phyloP scores from a whole-genome alignment of 2,329 filamentous ascomycete species.

The Pyricularia sp. region DNA sequence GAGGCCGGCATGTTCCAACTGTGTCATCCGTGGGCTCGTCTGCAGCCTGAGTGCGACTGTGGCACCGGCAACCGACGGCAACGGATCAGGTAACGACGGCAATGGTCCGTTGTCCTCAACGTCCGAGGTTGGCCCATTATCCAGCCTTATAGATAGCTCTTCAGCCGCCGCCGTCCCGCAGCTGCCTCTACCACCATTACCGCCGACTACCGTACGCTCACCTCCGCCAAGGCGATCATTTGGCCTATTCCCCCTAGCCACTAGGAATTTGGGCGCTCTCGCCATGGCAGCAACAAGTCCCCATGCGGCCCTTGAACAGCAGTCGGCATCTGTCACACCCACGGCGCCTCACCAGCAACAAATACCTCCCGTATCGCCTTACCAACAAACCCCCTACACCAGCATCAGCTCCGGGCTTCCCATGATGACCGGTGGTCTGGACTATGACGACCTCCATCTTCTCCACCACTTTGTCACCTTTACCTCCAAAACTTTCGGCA shows the following conservation, averaged over 20 bases:
- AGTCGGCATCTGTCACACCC: background rate
- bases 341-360: background rate
- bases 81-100: background rate
- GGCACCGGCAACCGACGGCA: background rate
- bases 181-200: background rate
- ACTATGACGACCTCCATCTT: constrained; percentile 33
- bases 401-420: background rate
- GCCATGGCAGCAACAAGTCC: constrained; percentile 2
- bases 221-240: background rate
- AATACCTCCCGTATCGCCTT: background rate
- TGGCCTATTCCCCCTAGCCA: background rate
- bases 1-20: constrained; percentile 5
- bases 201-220: background rate
- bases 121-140: background rate
- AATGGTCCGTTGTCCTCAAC: background rate
- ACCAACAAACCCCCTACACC: background rate
- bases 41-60: constrained; percentile 2
- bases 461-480: constrained; percentile 42
- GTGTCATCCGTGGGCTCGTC: constrained; percentile 3
- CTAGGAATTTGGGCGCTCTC: constrained; percentile 1
- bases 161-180: background rate
- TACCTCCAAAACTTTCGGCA: constrained; percentile 36
- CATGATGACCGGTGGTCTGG: background rate
- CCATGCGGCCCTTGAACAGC: background rate
- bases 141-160: background rate